A percentile compares a stretch with the other conserved stretches of the same genome.
Conservation (phyloP, 768 basidiomycete species). For the Tricholoma sp. region DNA sequence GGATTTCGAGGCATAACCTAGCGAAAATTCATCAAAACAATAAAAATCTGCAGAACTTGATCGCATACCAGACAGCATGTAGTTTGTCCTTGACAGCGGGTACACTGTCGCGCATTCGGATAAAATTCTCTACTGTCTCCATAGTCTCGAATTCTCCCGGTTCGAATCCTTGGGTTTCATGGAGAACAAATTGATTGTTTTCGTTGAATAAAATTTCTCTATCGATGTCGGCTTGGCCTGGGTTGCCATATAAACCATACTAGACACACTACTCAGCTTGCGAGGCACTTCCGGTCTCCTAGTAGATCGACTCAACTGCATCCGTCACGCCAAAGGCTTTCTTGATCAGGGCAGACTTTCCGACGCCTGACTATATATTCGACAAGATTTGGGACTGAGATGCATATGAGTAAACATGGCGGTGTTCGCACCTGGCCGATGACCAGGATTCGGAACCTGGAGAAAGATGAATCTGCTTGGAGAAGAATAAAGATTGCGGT, state of each 20-base stretch:
- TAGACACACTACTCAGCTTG: background rate
- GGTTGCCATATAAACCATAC: conserved; percentile 16
- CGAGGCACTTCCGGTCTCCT: background rate
- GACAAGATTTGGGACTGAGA: background rate
- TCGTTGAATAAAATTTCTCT: conserved; percentile 19
- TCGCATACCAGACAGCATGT: background rate
- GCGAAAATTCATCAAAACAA: background rate
- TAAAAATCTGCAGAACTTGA: background rate
- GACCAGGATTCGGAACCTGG: conserved; percentile 22
- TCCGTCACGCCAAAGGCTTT: conserved; percentile 22
- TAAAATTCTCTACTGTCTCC: background rate
- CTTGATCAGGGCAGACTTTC: conserved; percentile 26
- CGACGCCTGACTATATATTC: conserved; percentile 20
- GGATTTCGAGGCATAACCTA: background rate
- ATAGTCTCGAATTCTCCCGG: background rate
- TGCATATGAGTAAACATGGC: background rate
- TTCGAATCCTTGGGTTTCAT: conserved; percentile 25
- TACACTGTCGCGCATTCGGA: background rate
- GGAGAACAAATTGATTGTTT: conserved; percentile 25
- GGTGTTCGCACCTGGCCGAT: conserved; percentile 19
- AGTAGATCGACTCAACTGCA: conserved; percentile 11
- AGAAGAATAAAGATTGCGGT: background rate
- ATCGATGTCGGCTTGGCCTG: conserved; percentile 22
- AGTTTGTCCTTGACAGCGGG: background rate
- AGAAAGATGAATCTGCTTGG: background rate